phyloP scores from a whole-genome alignment of 2,329 filamentous ascomycete species.

The Colletotrichum filicis region DNA sequence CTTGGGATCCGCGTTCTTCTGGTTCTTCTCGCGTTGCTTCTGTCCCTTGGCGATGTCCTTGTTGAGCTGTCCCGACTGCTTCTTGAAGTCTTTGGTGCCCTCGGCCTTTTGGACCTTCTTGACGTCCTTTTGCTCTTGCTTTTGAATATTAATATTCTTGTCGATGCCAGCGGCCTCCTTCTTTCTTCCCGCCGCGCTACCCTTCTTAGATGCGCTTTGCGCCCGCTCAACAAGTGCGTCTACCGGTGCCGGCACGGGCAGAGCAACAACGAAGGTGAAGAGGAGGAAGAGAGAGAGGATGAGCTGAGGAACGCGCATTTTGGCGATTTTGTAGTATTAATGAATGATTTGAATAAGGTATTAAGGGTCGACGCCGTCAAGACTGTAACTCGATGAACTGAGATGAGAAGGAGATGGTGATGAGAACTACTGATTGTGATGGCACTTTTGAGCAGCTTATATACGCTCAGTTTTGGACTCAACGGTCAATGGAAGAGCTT shows the following conservation, averaged over 20 bases:
- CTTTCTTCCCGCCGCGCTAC: not conserved
- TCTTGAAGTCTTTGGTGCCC: not conserved
- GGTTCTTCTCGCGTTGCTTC: not conserved
- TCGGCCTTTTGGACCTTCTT: conserved; percentile 8
- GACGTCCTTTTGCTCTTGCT: conserved; percentile 10
- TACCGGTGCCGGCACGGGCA: conserved; percentile 14
- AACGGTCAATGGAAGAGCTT: too few species aligned
- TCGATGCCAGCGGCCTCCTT: conserved; percentile 10
- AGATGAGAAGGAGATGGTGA: not conserved
- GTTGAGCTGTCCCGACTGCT: not conserved
- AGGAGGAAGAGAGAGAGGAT: conserved; percentile 16
- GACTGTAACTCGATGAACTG: not conserved
- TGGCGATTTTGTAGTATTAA: not conserved
- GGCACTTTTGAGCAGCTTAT: not conserved
- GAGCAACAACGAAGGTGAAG: conserved; percentile 10
- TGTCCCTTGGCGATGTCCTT: not conserved
- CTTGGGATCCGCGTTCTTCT: conserved; percentile 10
- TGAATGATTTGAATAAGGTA: not conserved
- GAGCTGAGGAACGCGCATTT: conserved; percentile 17
- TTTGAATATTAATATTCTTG: conserved; percentile 21
- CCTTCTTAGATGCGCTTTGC: not conserved
- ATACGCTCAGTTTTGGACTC: not conserved
- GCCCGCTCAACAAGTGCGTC: conserved; percentile 12
- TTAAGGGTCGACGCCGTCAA: not conserved
- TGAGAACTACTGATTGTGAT: too few species aligned